phyloP scores from a whole-genome alignment of 1,284 basidiomycete species.

The Melampsora occidentalis region DNA sequence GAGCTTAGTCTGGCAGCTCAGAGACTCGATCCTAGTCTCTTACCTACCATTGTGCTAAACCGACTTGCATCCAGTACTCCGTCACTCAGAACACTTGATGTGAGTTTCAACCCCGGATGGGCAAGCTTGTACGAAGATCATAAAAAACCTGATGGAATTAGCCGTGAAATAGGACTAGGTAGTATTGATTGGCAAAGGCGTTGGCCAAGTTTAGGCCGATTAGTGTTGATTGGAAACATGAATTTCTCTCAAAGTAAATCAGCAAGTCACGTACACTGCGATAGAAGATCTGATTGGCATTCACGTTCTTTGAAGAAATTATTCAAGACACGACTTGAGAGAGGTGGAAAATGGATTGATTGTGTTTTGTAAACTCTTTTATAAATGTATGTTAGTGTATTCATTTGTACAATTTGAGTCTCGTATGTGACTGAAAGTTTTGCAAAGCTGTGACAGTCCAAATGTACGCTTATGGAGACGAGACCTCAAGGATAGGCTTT shows the following conservation, averaged over 20 bases:
- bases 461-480: no score
- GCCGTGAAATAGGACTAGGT: background rate
- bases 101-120: background rate
- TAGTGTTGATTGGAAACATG: background rate
- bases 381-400: background rate
- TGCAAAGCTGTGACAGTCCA: no score
- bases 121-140: background rate
- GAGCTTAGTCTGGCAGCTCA: conserved; percentile 5
- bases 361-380: background rate
- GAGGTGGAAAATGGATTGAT: conserved; percentile 5
- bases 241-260: background rate
- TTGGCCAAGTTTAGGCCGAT: background rate
- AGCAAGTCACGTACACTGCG: background rate
- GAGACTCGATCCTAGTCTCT: background rate
- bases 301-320: background rate
- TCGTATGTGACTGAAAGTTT: no score
- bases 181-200: conserved; percentile 3
- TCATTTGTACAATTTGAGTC: no score
- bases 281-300: background rate
- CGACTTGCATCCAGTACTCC: conserved; percentile 7
- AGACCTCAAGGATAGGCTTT: no score
- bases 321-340: conserved; percentile 7
- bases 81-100: background rate
- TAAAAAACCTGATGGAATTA: background rate
- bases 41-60: background rate